Conservation (phyloP, 2,329 filamentous ascomycete species). For the Parafenestella ontariensis region DNA sequence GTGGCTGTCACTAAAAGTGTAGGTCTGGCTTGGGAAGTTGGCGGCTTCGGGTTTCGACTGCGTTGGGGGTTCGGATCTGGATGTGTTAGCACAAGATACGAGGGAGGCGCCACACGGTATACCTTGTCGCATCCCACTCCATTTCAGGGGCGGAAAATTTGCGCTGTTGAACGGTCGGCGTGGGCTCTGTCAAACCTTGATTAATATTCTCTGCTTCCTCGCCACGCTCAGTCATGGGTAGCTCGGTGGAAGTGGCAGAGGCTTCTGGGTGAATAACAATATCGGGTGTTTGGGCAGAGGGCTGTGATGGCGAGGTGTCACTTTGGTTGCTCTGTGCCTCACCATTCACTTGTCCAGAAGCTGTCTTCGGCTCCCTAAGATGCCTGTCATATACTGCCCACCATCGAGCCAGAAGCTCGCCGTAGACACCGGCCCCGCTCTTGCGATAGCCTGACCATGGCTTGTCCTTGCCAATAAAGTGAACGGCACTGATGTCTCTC, state of each 20-base stretch:
- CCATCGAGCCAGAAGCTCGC: conserved; percentile 86
- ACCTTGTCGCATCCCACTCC: conserved; percentile 70
- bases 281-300: conserved; percentile 23
- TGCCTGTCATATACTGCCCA: conserved; percentile 94
- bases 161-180: conserved; percentile 55
- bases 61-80: conserved; percentile 57
- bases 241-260: conserved; percentile 48
- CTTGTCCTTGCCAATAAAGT: conserved; percentile 93
- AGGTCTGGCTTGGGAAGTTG: conserved; percentile 79
- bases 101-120: conserved; percentile 32
- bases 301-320: conserved; percentile 6
- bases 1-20: conserved; percentile 81
- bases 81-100: conserved; percentile 10
- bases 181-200: conserved; percentile 53
- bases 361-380: conserved; percentile 55
- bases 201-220: conserved; percentile 53
- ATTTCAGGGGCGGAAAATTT: conserved; percentile 64
- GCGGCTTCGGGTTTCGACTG: conserved; percentile 83
- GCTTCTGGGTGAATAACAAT: conserved; percentile 39
- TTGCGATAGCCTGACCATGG: conserved; percentile 70
- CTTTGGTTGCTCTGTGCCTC: conserved; percentile 15
- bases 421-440: conserved; percentile 69
- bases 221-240: conserved; percentile 53
- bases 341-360: conserved; percentile 5
- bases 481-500: conserved; percentile 85